phyloP scores from a whole-genome alignment of 768 basidiomycete species.

The Vishniacozyma victoriae region DNA sequence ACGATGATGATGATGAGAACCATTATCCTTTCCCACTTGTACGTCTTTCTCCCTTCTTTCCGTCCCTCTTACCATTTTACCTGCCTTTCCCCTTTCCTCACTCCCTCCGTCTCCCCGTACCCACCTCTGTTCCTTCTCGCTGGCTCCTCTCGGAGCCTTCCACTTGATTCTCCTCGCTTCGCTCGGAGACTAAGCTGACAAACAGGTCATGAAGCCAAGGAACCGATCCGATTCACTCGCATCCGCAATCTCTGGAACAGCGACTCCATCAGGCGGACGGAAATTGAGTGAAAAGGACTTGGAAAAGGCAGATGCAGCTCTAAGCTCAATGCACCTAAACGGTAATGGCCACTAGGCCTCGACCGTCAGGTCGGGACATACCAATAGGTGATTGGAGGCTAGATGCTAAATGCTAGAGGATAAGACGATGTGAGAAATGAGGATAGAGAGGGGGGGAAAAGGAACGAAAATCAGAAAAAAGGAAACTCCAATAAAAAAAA shows the following conservation, averaged over 20 bases:
- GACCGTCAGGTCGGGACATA: no score
- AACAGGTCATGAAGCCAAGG: constrained; percentile 46
- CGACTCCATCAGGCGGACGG: constrained; percentile 78
- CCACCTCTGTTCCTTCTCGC: not conserved
- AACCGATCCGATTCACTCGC: constrained; percentile 50
- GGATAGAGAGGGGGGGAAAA: no score
- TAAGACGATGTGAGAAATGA: no score
- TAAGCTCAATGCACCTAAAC: constrained; percentile 48
- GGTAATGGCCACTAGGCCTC: constrained; percentile 32
- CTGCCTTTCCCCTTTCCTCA: no score
- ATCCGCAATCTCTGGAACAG: constrained; percentile 63
- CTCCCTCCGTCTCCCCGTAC: constrained; percentile 47
- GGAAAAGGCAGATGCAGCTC: constrained; percentile 76
- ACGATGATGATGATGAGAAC: constrained; percentile 65
- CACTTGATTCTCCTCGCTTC: not conserved
- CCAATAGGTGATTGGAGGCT: no score
- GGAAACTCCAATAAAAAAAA: no score
- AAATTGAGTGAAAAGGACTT: constrained; percentile 84
- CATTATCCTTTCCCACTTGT: constrained; percentile 47
- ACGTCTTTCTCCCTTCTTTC: not conserved
- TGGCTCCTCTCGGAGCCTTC: not conserved
- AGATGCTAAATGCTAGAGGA: no score
- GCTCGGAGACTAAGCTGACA: not conserved
- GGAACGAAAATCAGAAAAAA: no score
- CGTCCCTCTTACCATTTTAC: not conserved